Conservation (phyloP, 2,329 filamentous ascomycete genomes). For the Hypoxylon sp. region DNA sequence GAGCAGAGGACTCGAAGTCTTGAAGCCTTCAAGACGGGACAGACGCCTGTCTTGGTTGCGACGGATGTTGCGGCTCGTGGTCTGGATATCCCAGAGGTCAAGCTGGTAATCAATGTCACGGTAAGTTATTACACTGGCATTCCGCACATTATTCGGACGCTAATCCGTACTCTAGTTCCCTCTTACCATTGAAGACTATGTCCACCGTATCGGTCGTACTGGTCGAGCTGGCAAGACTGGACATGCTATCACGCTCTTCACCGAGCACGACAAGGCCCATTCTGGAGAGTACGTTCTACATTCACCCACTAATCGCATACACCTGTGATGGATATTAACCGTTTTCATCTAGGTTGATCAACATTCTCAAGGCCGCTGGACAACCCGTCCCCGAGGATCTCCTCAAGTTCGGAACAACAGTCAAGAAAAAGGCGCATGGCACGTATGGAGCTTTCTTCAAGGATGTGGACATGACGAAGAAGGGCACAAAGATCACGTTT, state of each 20-base stretch:
- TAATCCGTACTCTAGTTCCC: slow-evolving; percentile 68
- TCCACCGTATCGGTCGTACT: slow-evolving; percentile 95
- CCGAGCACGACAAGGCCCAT: slow-evolving; percentile 90
- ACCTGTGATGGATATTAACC: slow-evolving; percentile 24
- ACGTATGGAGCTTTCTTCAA: slow-evolving; percentile 97
- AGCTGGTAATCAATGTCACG: slow-evolving; percentile 92
- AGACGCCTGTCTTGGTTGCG: slow-evolving; percentile 85
- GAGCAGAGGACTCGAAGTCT: slow-evolving; percentile 87
- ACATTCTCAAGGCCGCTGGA: slow-evolving; percentile 91
- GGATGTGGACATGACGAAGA: slow-evolving; percentile 83
- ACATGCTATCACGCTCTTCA: slow-evolving; percentile 91
- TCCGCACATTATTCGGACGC: too few species aligned
- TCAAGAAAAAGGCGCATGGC: slow-evolving; percentile 98
- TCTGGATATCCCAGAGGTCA: slow-evolving; percentile 93
- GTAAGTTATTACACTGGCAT: too few species aligned
- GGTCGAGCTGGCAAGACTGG: slow-evolving; percentile 91
- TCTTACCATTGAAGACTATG: slow-evolving; percentile 94
- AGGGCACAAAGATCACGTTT: slow-evolving; percentile 92
- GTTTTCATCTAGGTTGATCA: slow-evolving; percentile 72
- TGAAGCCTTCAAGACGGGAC: slow-evolving; percentile 88
- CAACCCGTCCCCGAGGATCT: slow-evolving; percentile 90
- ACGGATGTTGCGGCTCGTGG: slow-evolving; percentile 96
- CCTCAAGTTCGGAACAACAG: slow-evolving; percentile 95
- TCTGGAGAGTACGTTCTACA: slow-evolving; percentile 78
- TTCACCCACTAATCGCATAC: background rate